A percentile compares a stretch with the other conserved stretches of the same genome.
phyloP scores from a whole-genome alignment of 768 basidiomycete genomes.

The Psilocybe cubensis region DNA sequence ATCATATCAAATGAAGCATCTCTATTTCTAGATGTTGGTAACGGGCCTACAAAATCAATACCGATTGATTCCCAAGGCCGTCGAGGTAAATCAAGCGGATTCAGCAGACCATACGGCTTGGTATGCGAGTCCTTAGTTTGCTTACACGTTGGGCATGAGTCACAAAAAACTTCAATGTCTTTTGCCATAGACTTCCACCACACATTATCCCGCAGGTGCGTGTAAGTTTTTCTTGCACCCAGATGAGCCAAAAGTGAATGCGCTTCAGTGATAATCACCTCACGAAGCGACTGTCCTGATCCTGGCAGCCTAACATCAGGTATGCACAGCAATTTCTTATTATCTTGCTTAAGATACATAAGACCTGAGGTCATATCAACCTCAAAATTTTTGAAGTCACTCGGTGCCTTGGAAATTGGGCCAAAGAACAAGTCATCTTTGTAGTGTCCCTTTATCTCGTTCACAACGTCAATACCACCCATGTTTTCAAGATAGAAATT shows the following conservation, averaged over 20 bases:
- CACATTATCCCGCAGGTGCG: slow-evolving; percentile 31
- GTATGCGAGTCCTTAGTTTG: slow-evolving; percentile 25
- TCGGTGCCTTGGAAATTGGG: slow-evolving; percentile 3
- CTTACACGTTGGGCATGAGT: slow-evolving; percentile 25
- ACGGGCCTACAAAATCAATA: slow-evolving; percentile 18
- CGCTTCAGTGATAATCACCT: slow-evolving; percentile 37
- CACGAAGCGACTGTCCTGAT: slow-evolving; percentile 16
- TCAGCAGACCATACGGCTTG: slow-evolving; percentile 23
- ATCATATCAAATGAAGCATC: slow-evolving; percentile 12
- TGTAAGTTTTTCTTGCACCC: slow-evolving; percentile 34
- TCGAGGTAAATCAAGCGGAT: slow-evolving; percentile 6
- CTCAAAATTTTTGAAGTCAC: slow-evolving; percentile 10
- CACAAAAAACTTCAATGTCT: slow-evolving; percentile 31
- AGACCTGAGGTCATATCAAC: neutral
- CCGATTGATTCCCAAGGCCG: slow-evolving; percentile 17
- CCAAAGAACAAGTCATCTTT: slow-evolving; percentile 9
- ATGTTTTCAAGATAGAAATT: neutral
- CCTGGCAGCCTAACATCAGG: slow-evolving; percentile 20
- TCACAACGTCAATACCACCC: slow-evolving; percentile 1
- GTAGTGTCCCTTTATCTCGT: slow-evolving; percentile 4
- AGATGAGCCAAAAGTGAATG: slow-evolving; percentile 44
- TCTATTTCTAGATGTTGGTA: slow-evolving; percentile 11
- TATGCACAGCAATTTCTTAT: slow-evolving; percentile 19
- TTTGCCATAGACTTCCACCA: slow-evolving; percentile 41
- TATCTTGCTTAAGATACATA: slow-evolving; percentile 9